Evolutionary conservation across 1,284 basidiomycete genomes (phyloP), one percentile per base, ranked within the genome.

Genomic region (Puccinia coronata): DNA sequence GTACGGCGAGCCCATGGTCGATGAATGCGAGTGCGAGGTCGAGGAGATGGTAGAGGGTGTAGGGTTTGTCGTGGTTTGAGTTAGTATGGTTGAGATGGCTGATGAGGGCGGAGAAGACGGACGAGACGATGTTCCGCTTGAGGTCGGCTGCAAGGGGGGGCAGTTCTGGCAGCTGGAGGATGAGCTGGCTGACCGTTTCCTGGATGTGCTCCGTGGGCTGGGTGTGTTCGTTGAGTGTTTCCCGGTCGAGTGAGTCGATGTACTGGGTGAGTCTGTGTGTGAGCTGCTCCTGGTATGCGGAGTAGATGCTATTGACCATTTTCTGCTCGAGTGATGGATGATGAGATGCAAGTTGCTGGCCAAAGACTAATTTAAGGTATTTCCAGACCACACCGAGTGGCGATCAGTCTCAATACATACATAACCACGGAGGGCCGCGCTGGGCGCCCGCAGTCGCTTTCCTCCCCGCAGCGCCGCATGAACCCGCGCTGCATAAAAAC

Each of bases 91-190:
- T 41, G 59, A 51, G 39, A 31, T 72, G 53, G 39, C 51, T 59
- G 47, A 81, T 72, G 79, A 80, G 41, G 53, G 78, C 34, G 55
- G 69, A 71, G 69, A 80, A 57, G 67, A 72, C 69, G 23, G 78
- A 72, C 72, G 69, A 61, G 69, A 80, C 43, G 49, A 72, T 80
- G 25, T 55, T 49, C 18, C 76, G 76, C 28, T 47, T 65, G 49
- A 79, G 49, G 31, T 79, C 76, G 28, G n/a, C 31, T 36, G 76
- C 76, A 8, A 34, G 8, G 16, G 28, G 41, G 28, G 76, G 65
- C 25, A 79, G 76, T 36, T 12, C 49, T 23, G 76, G 76, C 9
- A 79, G 65, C 16, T 70, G 34, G n/a, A 57, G 28, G 8, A 61
- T 49, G n/a, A 67, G 23, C n/a, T 65, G 20, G 4, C 18, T 43